Percentiles rank a stretch among this genome's conserved stretches.
Conservation (phyloP, 2,329 filamentous ascomycete species). For the Penicillium sp. region DNA sequence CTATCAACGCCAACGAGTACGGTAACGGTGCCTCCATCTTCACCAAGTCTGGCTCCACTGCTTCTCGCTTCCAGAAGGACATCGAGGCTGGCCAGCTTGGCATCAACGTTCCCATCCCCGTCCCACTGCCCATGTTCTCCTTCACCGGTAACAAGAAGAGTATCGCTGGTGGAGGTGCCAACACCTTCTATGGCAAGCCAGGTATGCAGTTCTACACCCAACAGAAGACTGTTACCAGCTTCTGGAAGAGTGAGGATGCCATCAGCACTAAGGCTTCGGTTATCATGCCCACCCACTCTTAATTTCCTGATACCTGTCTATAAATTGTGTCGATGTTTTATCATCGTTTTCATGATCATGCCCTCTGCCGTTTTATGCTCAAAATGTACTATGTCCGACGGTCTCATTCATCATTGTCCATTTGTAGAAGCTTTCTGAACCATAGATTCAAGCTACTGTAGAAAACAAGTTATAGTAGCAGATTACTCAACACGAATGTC, state of each 20-base stretch:
- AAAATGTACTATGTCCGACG: slow-evolving; percentile 3
- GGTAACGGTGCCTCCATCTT: slow-evolving; percentile 68
- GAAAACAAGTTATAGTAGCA: neutral
- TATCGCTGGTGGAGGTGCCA: slow-evolving; percentile 86
- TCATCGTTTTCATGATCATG: neutral
- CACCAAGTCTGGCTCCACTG: slow-evolving; percentile 62
- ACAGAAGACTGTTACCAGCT: slow-evolving; percentile 91
- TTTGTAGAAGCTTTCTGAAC: neutral
- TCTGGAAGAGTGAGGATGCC: slow-evolving; percentile 86
- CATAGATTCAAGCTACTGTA: neutral
- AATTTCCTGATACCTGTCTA: neutral
- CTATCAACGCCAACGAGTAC: slow-evolving; percentile 68
- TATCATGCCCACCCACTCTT: slow-evolving; percentile 75
- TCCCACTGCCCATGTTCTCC: slow-evolving; percentile 62
- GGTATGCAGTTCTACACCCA: slow-evolving; percentile 96
- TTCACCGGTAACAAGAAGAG: slow-evolving; percentile 80
- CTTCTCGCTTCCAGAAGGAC: slow-evolving; percentile 63
- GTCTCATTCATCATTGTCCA: neutral
- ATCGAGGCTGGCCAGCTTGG: slow-evolving; percentile 67
- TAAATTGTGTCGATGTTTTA: neutral
- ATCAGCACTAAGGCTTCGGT: slow-evolving; percentile 81
- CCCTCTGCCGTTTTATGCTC: neutral
- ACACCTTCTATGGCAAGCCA: slow-evolving; percentile 92
- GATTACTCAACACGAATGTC: neutral
- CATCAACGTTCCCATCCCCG: slow-evolving; percentile 67